Conservation (phyloP, 768 basidiomycete genomes). For the Russula ochroleuca region DNA sequence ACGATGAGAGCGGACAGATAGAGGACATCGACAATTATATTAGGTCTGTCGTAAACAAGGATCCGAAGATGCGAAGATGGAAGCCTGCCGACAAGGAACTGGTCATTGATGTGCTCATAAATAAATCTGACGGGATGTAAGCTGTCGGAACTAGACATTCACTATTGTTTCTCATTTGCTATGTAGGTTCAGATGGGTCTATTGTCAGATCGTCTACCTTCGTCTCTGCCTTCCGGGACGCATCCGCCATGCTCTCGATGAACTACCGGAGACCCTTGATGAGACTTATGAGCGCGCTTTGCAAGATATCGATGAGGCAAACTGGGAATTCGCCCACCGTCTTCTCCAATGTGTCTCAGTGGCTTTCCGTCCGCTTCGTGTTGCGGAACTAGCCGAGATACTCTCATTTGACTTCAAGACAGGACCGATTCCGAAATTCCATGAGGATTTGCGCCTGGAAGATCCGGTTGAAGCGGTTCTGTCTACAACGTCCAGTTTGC, state of each 20-base stretch:
- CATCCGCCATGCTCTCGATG: not conserved
- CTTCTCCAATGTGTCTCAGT: not conserved
- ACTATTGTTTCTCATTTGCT: not conserved
- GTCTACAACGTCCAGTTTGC: not conserved
- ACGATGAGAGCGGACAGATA: not conserved
- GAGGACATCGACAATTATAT: conserved; percentile 4
- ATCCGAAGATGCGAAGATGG: not conserved
- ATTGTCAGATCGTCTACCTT: not conserved
- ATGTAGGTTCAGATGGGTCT: conserved; percentile 1
- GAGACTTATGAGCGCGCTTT: not conserved
- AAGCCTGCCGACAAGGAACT: not conserved
- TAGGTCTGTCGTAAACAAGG: not conserved
- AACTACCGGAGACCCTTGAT: not conserved
- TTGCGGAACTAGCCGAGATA: not conserved
- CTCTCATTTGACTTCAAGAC: not conserved
- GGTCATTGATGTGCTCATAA: not conserved
- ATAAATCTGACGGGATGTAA: not conserved
- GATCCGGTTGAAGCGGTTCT: not conserved
- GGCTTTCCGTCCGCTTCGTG: not conserved
- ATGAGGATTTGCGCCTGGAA: not conserved
- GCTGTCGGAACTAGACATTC: not conserved
- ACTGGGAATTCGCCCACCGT: not conserved
- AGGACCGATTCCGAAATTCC: not conserved
- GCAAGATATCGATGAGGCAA: not conserved
- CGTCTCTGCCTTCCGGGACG: not conserved